Evolutionary conservation across 2,329 filamentous ascomycete genomes (phyloP), one percentile per base, ranked within the genome.

Genomic region (Neurospora crassa): DNA sequence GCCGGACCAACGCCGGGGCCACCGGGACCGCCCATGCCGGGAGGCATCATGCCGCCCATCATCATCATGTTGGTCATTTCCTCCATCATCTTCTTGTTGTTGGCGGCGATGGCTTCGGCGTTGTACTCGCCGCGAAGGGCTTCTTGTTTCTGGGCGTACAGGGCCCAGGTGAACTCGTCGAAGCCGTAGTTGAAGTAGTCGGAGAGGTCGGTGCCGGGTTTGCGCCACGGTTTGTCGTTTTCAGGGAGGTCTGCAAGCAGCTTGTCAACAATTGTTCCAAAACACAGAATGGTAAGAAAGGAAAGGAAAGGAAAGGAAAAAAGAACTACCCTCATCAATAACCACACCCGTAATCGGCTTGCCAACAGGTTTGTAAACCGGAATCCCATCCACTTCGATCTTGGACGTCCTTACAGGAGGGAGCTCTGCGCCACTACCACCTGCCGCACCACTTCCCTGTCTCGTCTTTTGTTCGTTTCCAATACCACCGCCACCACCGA

Each of bases 111-210:
- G 63, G 85, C 84, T 63, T 90, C 88, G 68, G 91, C 89, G 71
- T 88, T 88, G 75, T 93, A 93, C 76, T 95, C 92, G 75, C 89
- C 89, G 20, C 92, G 88, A 77, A 97, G 86, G 34, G 85, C 85
- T 75, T 96, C 90, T 80, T 98, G 96, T 78, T 97, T 96, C 72
- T 93, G 85, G 41, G 94, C 94, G 80, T 99, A 99, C 70, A 94
- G 88, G 6, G 94, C 92, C 96, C 96, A 99, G 0, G 94, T 97
- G 81, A 97, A 98, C 81, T 98, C 95, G 82, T 98, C 95, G 79
- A 98, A 98, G 72, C 95, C 95, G 81, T 98, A 98, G 84, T 98
- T 98, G 88, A 98, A 98, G 83, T 97, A 98, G 80, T 99, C 96
- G 72, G 92, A 96, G 70, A 97, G 89, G 78, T 99, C 96, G 12